Evolutionary conservation across 352 stramenopile species (phyloP).

Genomic region (Blastocystis sp.): DNA sequence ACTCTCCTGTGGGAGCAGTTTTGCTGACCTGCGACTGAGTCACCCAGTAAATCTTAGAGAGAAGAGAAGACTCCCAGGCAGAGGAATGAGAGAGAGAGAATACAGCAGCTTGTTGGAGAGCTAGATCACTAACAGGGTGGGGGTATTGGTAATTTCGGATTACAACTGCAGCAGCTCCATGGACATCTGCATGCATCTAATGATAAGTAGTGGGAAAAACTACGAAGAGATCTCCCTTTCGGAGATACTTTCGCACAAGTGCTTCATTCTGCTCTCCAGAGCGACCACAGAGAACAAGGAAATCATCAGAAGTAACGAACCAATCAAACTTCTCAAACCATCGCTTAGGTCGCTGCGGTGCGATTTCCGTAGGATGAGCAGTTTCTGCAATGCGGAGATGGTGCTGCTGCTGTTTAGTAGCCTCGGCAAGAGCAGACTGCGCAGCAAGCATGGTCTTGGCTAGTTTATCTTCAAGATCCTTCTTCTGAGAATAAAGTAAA

Average conservation of each 20-base stretch:
- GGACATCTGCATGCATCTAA: constrained; percentile 74
- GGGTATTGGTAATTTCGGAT: constrained; percentile 35
- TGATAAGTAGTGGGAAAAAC: not conserved
- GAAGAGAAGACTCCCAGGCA: constrained; percentile 76
- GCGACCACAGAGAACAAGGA: constrained; percentile 75
- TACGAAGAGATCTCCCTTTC: constrained; percentile 74
- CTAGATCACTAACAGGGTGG: constrained; percentile 69
- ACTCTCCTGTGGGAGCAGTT: constrained; percentile 74
- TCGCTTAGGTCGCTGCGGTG: constrained; percentile 73
- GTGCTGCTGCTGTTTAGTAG: constrained; percentile 73
- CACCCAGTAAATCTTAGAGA: constrained; percentile 77
- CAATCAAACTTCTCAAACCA: constrained; percentile 84
- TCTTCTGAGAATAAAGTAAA: constrained; percentile 80
- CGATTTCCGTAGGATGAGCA: constrained; percentile 70
- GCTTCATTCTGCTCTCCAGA: constrained; percentile 78
- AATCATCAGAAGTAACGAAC: constrained; percentile 78
- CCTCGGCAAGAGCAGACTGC: constrained; percentile 73
- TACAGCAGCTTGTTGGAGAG: constrained; percentile 75
- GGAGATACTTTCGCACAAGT: constrained; percentile 77
- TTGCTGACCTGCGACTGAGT: constrained; percentile 78
- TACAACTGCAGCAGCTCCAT: constrained; percentile 67
- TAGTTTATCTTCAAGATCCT: constrained; percentile 62
- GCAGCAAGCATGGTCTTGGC: constrained; percentile 72
- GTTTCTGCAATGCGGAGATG: constrained; percentile 65
- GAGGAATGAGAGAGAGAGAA: constrained; percentile 78